A percentile compares a stretch with the other conserved stretches of the same genome.
Conservation (phyloP, 202 grass and related monocot species). For the Cymbopogon flexuosus region DNA sequence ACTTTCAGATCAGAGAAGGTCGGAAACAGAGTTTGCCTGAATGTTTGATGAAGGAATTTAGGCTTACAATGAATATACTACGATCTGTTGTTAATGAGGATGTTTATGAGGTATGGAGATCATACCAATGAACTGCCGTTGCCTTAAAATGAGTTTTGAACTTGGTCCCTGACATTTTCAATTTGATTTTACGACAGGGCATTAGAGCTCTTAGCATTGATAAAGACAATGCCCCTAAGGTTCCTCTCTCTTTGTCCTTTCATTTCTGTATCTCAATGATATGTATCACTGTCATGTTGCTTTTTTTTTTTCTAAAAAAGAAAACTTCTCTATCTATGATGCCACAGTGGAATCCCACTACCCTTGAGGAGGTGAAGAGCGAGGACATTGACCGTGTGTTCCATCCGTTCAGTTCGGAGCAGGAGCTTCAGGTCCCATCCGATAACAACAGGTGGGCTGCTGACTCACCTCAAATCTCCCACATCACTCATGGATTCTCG, state of each 20-base stretch:
- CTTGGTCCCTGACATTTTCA: background rate
- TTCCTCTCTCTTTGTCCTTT: slow-evolving; percentile 17
- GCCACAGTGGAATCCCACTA: slow-evolving; percentile 64
- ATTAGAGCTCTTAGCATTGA: slow-evolving; percentile 92
- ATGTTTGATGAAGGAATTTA: slow-evolving; percentile 91
- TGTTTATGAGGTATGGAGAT: slow-evolving; percentile 65
- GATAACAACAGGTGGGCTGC: slow-evolving; percentile 48
- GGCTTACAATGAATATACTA: slow-evolving; percentile 82
- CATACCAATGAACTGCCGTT: background rate
- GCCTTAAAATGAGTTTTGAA: background rate
- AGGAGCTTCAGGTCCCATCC: slow-evolving; percentile 61
- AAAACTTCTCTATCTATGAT: slow-evolving; percentile 17
- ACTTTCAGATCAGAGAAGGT: slow-evolving; percentile 63
- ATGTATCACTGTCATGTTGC: no score
- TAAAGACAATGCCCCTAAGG: slow-evolving; percentile 94
- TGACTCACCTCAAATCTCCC: background rate
- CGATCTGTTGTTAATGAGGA: slow-evolving; percentile 65
- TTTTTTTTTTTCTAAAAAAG: background rate
- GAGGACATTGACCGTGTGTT: slow-evolving; percentile 66
- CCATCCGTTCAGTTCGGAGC: slow-evolving; percentile 57
- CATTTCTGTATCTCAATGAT: background rate
- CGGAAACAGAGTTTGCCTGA: slow-evolving; percentile 70
- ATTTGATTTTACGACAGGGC: slow-evolving; percentile 46
- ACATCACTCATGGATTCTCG: background rate
- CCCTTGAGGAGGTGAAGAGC: slow-evolving; percentile 56